Percentiles rank a stretch among this genome's conserved stretches.
Evolutionary conservation across 2,329 filamentous ascomycete species (phyloP).

Genomic region (Fusarium torreyae): DNA sequence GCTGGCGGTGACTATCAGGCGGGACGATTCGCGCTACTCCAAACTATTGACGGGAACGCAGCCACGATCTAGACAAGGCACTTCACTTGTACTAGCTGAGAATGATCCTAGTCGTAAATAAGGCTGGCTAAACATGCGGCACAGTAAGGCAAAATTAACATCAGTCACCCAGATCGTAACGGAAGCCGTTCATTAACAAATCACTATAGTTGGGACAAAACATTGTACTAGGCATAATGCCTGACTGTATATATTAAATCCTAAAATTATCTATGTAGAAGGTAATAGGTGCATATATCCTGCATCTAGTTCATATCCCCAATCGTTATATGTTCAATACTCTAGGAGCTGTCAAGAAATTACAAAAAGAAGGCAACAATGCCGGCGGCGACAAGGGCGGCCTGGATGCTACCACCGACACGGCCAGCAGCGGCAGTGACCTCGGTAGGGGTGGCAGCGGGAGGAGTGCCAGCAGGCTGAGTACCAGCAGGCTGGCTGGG

Average conservation of each 20-base stretch:
- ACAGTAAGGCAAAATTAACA: too few species aligned
- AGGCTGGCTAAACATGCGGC: too few species aligned
- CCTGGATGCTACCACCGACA: constrained; percentile 20
- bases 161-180: too few species aligned
- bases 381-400: constrained; percentile 26
- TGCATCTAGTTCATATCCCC: constrained; percentile 28
- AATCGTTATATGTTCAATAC: constrained; percentile 25
- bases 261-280: constrained; percentile 30
- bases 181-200: too few species aligned
- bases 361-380: constrained; percentile 39
- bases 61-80: too few species aligned
- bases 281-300: constrained; percentile 30
- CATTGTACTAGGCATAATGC: neutral
- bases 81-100: too few species aligned
- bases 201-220: neutral
- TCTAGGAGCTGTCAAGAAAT: constrained; percentile 25
- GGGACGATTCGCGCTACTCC: too few species aligned
- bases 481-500: constrained; percentile 8
- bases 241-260: constrained; percentile 16
- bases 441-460: neutral
- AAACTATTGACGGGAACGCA: too few species aligned
- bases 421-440: constrained; percentile 31
- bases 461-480: neutral
- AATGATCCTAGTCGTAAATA: too few species aligned
- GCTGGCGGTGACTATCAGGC: too few species aligned